Conservation (phyloP, 2,329 filamentous ascomycete genomes). For the Domatiomyces globalis region DNA sequence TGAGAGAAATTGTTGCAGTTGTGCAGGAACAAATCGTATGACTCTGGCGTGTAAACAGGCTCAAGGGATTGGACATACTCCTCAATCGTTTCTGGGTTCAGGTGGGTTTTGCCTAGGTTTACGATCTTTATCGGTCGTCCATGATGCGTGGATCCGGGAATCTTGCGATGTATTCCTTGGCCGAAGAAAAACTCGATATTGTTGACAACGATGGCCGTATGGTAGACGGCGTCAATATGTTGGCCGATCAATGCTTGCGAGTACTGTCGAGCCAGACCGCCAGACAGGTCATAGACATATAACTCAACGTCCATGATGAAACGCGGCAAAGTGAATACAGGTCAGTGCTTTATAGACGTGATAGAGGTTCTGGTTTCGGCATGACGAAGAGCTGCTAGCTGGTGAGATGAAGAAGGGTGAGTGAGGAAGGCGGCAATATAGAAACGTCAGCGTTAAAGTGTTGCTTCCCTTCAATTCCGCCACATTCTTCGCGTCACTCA, state of each 20-base stretch:
- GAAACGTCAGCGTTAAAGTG: background rate
- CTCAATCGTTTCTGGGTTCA: conserved; percentile 67
- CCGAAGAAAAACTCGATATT: conserved; percentile 88
- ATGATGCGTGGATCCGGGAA: conserved; percentile 72
- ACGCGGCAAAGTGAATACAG: background rate
- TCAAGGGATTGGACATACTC: conserved; percentile 79
- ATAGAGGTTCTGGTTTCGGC: too few relatives aligned
- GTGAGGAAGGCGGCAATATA: background rate
- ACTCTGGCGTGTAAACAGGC: conserved; percentile 68
- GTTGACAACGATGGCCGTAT: conserved; percentile 75
- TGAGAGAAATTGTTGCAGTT: conserved; percentile 99
- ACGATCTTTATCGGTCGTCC: conserved; percentile 67
- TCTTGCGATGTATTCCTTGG: conserved; percentile 67
- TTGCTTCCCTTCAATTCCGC: background rate
- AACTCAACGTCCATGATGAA: conserved; percentile 57
- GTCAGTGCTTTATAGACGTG: background rate
- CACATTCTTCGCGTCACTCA: background rate
- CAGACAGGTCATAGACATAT: conserved; percentile 65
- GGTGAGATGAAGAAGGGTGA: background rate
- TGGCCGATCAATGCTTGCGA: conserved; percentile 47
- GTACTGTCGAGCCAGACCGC: conserved; percentile 44
- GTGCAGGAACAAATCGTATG: conserved; percentile 76
- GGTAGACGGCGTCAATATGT: conserved; percentile 83
- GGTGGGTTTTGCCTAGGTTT: conserved; percentile 58
- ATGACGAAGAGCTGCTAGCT: too few relatives aligned